Base-by-base conservation (phyloP, 1,139 yeast genomes). In the Candida sanyaensis region DNA sequence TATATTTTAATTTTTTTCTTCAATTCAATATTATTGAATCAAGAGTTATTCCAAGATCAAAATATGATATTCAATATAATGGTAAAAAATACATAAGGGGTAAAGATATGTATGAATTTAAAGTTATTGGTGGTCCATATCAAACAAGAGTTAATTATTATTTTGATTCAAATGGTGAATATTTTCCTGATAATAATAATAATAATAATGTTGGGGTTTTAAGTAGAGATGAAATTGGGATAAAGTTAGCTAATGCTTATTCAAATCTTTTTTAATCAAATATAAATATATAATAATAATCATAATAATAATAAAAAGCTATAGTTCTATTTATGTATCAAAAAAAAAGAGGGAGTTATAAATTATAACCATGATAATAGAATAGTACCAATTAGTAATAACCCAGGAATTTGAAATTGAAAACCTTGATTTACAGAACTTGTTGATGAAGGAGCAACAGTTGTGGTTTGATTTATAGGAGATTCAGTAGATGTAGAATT, bases 91-190 rank as follows among this genome's bases (percentile, higher is more conserved):
- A n/a, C n/a, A n/a, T n/a, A n/a, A n/a, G n/a, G n/a, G n/a, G n/a
- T n/a, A 29, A 37, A 30, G 13, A 36, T 8, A 24, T 42, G 41
- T 30, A 42, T 30, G 41, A 36, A 12, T 42, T 42, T 26, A 36
- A 42, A 12, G 45, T 42, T 1, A 13, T 36, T 37, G 45, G 45
- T 2, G 45, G 45, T n/a, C 45, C 45, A 6, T 37, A 42, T 29
- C 41, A 23, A 5, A 29, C 40, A 9, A 21, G 30, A 21, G 40
- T 37, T 4, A 37, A 8, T 24, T 42, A 42, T 30, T 42, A 28
- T 29, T 30, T 28, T 30, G 45, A 42, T 30, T 10, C 45, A 10
- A 42, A 42, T 37, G 41, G 45, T 11, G 17, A 21, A n/a, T 42
- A 36, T 42, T 42, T 42, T 24, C 38, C 17, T 12, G 37, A 37